Base-by-base conservation (phyloP, 352 stramenopile species). In the Globisporangium heterothallicum region DNA sequence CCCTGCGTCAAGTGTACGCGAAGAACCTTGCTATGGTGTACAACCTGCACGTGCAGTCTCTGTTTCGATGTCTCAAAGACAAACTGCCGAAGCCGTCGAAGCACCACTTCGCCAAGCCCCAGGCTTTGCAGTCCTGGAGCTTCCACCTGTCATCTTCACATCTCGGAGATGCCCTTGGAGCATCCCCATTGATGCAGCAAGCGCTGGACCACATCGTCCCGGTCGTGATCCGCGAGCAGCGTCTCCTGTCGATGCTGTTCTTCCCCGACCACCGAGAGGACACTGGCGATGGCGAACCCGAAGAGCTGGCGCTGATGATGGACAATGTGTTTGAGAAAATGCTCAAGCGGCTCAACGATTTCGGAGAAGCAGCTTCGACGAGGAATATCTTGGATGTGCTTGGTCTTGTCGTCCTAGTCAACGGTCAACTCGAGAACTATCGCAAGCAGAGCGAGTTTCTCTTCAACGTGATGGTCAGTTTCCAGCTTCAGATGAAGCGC, bases 401-500 rank as follows among this genome's bases (percentile, higher is more conserved):
- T 3, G 63, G 70, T 5, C 56, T 88, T 5, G 75, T 86, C 22
- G 77, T 84, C 32, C 53, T 86, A 2, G 56, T 85, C 1, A 73
- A 73, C 22, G 51, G 61, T 4, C 62, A 79, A 26, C 60, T 88
- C 0, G 70, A 74, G 8, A 54, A 42, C 3, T 73, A 70, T 18
- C 74, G 64, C 8, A 49, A 58, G 46, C 69, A 84, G 35, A 86
- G 75, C 30, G 68, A 78, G 44, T 89, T 86, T 50, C 54, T 88
- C 0, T 79, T 84, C 59, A 82, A 88, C 51, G 56, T 72, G 12
- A 76, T 89, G 54, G 70, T 88, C 10, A 85, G 65, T 51, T 89
- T 91, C 32, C 75, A 88, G 63, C 75, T 91, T 4, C 75, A 88
- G 48, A 74, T 89, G 67, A 91, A 91, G 55, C 72, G 80, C 2